Conservation (phyloP, 306 rosid genomes). For the Purshia tridentata region DNA sequence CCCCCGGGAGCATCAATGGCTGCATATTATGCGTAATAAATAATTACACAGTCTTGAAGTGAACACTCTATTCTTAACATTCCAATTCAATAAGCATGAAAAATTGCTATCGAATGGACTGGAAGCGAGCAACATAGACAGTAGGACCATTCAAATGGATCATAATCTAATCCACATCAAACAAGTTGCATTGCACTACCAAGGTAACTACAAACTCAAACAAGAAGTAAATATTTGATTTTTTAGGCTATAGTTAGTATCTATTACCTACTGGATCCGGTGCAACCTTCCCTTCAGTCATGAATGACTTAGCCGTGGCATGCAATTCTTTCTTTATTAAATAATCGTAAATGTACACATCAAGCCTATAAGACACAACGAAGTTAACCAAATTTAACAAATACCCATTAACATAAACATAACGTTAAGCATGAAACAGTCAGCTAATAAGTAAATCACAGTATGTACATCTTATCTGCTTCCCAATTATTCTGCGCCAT, state of each 20-base stretch:
- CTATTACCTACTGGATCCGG: slow-evolving; percentile 92
- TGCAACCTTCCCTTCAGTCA: slow-evolving; percentile 93
- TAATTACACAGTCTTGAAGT: slow-evolving; percentile 11
- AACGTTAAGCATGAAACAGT: background rate
- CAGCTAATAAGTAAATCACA: background rate
- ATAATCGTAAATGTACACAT: slow-evolving; percentile 91
- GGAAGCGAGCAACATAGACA: background rate
- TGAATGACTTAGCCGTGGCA: slow-evolving; percentile 88
- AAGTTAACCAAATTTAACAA: background rate
- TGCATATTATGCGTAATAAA: slow-evolving; percentile 41
- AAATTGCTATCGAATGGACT: background rate
- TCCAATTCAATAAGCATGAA: background rate
- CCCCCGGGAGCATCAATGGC: slow-evolving; percentile 99
- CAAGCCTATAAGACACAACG: slow-evolving; percentile 59
- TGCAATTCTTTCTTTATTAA: slow-evolving; percentile 88
- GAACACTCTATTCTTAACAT: background rate
- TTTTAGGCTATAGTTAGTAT: background rate
- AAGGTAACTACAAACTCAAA: background rate
- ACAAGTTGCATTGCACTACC: background rate
- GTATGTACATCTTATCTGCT: slow-evolving; percentile 86
- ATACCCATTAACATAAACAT: background rate
- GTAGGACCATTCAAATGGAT: background rate
- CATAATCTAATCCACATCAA: background rate
- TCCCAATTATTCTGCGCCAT: slow-evolving; percentile 98
- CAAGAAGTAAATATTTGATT: background rate